Evolutionary conservation across 163 green algal species (phyloP).

Genomic region (Chloroidium sp.): DNA sequence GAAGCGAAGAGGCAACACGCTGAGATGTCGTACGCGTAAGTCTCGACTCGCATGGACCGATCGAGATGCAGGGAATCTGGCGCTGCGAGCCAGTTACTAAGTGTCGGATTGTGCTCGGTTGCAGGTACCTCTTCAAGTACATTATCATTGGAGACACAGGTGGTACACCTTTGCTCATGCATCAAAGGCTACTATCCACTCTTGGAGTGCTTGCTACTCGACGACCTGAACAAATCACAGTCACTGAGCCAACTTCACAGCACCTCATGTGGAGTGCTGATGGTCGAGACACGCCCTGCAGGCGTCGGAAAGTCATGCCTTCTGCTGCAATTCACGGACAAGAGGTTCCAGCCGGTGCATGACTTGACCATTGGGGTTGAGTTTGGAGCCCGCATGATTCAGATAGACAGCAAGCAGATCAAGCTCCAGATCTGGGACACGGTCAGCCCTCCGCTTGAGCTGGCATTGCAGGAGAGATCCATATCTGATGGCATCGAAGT

Average conservation of each 20-base stretch:
- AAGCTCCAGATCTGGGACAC: slow-evolving; percentile 99
- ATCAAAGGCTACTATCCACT: background rate
- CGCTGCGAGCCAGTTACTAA: too few relatives aligned
- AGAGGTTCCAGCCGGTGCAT: slow-evolving; percentile 98
- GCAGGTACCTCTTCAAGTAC: slow-evolving; percentile 35
- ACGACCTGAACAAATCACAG: too few relatives aligned
- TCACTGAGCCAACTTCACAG: too few relatives aligned
- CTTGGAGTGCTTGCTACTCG: too few relatives aligned
- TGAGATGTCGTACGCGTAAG: too few relatives aligned
- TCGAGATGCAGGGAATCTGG: too few relatives aligned
- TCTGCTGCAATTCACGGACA: slow-evolving; percentile 99
- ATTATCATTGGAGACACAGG: slow-evolving; percentile 99
- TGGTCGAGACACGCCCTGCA: slow-evolving; percentile 21
- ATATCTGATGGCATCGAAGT: background rate
- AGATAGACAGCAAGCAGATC: slow-evolving; percentile 96
- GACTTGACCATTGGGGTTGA: slow-evolving; percentile 99
- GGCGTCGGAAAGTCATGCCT: slow-evolving; percentile 99
- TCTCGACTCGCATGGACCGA: too few relatives aligned
- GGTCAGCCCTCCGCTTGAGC: slow-evolving; percentile 30
- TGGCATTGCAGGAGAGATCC: background rate
- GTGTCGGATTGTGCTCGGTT: background rate
- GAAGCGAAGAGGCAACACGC: too few relatives aligned
- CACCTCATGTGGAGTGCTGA: too few relatives aligned
- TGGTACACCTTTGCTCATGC: slow-evolving; percentile 8
- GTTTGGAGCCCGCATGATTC: slow-evolving; percentile 98